These are phyloP conservation scores for Lyophyllum atratum DNA, from an alignment of 768 basidiomycete species.

Conservation along the genomic window DNA sequence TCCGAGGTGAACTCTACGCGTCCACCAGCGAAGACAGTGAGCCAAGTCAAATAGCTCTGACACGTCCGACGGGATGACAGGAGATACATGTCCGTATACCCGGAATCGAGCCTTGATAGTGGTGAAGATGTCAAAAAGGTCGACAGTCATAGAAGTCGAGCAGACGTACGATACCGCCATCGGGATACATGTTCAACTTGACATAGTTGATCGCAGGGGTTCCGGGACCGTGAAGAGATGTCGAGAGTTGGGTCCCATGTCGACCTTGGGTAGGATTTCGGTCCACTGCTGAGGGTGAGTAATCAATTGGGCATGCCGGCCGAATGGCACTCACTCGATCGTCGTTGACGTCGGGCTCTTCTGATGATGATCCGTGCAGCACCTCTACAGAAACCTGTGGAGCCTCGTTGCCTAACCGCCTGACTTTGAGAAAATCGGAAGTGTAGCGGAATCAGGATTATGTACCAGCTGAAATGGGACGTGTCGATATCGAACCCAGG, in stretches of 20 bases:
- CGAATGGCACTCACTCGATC: constrained; percentile 45
- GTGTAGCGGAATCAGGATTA: not conserved
- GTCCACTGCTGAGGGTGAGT: constrained; percentile 61
- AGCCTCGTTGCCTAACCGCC: constrained; percentile 72
- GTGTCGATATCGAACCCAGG: constrained; percentile 95
- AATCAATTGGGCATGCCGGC: not conserved
- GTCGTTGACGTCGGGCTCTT: constrained; percentile 49
- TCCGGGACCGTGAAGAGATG: constrained; percentile 81
- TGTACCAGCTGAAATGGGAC: constrained; percentile 90
- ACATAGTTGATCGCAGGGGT: constrained; percentile 68
- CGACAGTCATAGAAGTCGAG: constrained; percentile 5
- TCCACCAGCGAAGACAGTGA: constrained; percentile 87
- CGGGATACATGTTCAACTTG: constrained; percentile 94
- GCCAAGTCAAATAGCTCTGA: constrained; percentile 76
- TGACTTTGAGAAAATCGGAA: not conserved
- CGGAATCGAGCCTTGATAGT: constrained; percentile 80
- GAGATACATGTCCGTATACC: constrained; percentile 79
- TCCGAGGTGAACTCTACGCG: constrained; percentile 84
- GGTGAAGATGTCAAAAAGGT: constrained; percentile 8
- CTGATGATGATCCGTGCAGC: constrained; percentile 43
- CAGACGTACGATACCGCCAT: constrained; percentile 87
- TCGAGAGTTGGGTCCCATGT: constrained; percentile 80
- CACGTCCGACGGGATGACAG: constrained; percentile 56
- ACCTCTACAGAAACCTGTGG: constrained; percentile 80
- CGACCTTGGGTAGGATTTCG: constrained; percentile 72